A percentile compares a stretch with the other conserved stretches of the same genome.
phyloP scores from a whole-genome alignment of 768 basidiomycete genomes.

The Suillus tomentosus region DNA sequence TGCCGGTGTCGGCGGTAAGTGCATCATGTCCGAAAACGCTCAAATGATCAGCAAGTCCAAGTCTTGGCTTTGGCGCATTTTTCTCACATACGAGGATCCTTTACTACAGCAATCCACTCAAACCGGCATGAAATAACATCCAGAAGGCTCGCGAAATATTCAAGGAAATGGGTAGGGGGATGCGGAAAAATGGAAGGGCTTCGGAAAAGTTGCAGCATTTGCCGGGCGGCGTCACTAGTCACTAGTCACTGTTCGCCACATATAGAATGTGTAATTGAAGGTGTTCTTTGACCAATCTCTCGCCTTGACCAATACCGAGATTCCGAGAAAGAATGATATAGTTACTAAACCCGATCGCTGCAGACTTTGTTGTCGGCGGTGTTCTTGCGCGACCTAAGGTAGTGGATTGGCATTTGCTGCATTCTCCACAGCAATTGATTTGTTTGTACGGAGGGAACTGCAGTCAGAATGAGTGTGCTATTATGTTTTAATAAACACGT shows the following conservation, averaged over 20 bases:
- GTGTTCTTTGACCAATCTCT: conserved; percentile 43
- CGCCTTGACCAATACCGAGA: conserved; percentile 71
- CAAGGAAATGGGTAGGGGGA: conserved; percentile 91
- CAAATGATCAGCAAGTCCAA: conserved; percentile 39
- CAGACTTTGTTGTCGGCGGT: conserved; percentile 88
- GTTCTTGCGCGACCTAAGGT: conserved; percentile 82
- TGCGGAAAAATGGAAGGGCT: conserved; percentile 89
- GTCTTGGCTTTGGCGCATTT: conserved; percentile 91
- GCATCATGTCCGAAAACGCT: no score
- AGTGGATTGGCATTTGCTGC: conserved; percentile 92
- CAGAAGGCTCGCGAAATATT: conserved; percentile 85
- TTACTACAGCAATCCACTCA: conserved; percentile 66
- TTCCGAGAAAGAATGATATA: conserved; percentile 79
- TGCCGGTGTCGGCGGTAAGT: no score
- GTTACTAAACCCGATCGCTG: conserved; percentile 75
- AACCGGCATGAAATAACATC: conserved; percentile 53
- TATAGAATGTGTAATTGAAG: conserved; percentile 94
- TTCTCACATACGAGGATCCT: conserved; percentile 95
- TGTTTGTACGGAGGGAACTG: no score
- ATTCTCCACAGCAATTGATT: conserved; percentile 80
- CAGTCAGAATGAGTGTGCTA: no score
- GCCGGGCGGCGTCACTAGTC: no score
- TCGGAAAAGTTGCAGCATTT: conserved; percentile 86
- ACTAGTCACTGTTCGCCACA: conserved; percentile 67
- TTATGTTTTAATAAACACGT: no score